Evolutionary conservation across 257 asterid genomes (phyloP).

Genomic region (Avicennia marina): DNA sequence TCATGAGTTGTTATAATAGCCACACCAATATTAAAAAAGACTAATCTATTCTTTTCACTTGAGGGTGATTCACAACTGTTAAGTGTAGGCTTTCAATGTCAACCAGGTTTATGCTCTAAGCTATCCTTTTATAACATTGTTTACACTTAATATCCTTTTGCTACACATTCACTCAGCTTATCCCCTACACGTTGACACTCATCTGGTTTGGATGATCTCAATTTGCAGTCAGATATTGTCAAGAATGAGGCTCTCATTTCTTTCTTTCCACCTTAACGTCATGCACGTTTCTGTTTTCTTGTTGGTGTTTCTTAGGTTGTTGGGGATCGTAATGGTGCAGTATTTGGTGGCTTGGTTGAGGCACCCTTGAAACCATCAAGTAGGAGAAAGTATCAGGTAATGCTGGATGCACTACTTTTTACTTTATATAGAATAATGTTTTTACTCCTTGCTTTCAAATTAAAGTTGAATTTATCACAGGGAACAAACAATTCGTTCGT

Average conservation of each 20-base stretch:
- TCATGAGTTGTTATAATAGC: background rate
- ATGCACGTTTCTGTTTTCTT: too few relatives aligned
- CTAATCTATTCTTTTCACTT: background rate
- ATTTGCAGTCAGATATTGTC: too few relatives aligned
- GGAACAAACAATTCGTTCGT: constrained; percentile 74
- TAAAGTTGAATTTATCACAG: constrained; percentile 31
- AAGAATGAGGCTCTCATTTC: too few relatives aligned
- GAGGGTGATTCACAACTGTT: background rate
- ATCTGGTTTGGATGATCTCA: too few relatives aligned
- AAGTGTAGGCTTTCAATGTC: background rate
- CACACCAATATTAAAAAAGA: background rate
- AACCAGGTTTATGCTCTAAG: background rate
- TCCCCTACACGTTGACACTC: background rate
- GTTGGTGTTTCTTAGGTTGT: constrained; percentile 57
- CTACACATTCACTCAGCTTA: background rate
- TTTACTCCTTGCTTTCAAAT: constrained; percentile 7
- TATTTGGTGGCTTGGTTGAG: constrained; percentile 94
- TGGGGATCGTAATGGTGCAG: constrained; percentile 83
- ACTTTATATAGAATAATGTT: background rate
- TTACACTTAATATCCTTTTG: background rate
- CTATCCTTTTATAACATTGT: background rate
- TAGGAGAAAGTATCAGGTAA: constrained; percentile 84
- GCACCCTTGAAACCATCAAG: constrained; percentile 78
- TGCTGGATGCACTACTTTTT: constrained; percentile 7
- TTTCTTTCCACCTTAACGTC: too few relatives aligned